Percentiles rank a stretch among this genome's conserved stretches.
These are phyloP conservation scores for Tephrocybe sp. DNA, from an alignment of 768 basidiomycete species.

Conservation along the genomic window DNA sequence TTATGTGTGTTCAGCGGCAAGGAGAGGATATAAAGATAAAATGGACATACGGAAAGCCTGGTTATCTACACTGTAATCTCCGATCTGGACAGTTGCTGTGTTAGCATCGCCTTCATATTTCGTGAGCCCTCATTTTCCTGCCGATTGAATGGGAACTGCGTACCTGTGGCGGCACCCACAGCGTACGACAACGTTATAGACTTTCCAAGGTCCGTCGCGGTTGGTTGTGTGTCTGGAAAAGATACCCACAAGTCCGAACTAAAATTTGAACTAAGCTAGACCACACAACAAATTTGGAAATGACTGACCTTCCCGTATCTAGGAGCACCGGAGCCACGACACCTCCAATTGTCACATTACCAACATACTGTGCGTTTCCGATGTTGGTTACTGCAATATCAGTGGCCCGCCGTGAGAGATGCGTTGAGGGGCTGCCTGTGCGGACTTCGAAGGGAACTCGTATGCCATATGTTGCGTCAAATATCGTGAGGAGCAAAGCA, in stretches of 20 bases:
- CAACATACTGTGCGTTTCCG: conserved; percentile 72
- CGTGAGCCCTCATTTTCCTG: background rate
- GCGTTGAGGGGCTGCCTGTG: conserved; percentile 22
- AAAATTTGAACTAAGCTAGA: background rate
- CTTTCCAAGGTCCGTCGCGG: conserved; percentile 56
- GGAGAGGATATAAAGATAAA: conserved; percentile 1
- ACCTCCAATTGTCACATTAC: conserved; percentile 70
- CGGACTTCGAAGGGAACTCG: conserved; percentile 40
- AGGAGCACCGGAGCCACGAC: conserved; percentile 57
- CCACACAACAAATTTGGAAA: background rate
- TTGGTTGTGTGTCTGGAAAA: conserved; percentile 44
- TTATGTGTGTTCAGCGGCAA: conserved; percentile 23
- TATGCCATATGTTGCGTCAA: conserved; percentile 37
- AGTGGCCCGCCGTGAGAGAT: conserved; percentile 30
- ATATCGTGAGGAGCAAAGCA: conserved; percentile 39
- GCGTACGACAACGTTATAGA: conserved; percentile 63
- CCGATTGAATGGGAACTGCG: background rate
- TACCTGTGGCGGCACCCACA: conserved; percentile 65
- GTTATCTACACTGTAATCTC: conserved; percentile 53
- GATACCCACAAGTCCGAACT: conserved; percentile 81
- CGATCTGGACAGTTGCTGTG: conserved; percentile 52
- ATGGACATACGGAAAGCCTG: conserved; percentile 66
- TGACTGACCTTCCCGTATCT: conserved; percentile 77
- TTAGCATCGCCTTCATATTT: conserved; percentile 50
- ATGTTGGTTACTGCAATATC: conserved; percentile 57